Conservation (phyloP, 768 basidiomycete species). For the Ephemerocybe angulata region DNA sequence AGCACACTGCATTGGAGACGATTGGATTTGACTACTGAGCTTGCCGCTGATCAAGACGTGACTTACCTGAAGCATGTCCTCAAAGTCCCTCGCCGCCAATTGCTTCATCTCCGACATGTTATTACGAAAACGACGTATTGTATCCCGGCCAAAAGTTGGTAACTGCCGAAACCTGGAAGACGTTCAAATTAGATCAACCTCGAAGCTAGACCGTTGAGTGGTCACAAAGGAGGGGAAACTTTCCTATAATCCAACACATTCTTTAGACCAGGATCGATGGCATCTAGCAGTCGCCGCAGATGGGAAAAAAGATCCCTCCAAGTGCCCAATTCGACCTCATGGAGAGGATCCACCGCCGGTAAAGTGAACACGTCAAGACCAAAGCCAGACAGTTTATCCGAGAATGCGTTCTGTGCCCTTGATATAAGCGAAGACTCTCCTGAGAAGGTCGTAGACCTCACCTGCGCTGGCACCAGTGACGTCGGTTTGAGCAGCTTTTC, state of each 20-base stretch:
- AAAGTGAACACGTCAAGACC: slow-evolving; percentile 26
- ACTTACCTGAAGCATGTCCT: slow-evolving; percentile 38
- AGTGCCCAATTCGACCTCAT: slow-evolving; percentile 38
- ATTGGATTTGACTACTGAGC: background rate
- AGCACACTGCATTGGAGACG: slow-evolving; percentile 23
- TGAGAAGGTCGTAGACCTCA: background rate
- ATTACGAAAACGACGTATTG: slow-evolving; percentile 25
- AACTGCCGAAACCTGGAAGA: slow-evolving; percentile 19
- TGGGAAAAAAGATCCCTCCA: slow-evolving; percentile 37
- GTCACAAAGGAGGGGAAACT: too few species aligned
- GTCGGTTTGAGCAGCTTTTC: background rate
- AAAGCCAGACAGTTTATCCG: slow-evolving; percentile 7
- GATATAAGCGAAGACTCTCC: background rate
- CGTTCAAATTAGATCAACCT: slow-evolving; percentile 23
- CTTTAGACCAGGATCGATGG: slow-evolving; percentile 15
- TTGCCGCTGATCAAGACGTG: background rate
- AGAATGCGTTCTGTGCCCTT: slow-evolving; percentile 30
- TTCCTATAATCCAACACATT: slow-evolving; percentile 23
- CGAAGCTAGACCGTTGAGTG: slow-evolving; percentile 22
- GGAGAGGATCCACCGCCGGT: slow-evolving; percentile 33
- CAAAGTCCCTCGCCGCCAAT: slow-evolving; percentile 31
- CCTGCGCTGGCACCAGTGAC: slow-evolving; percentile 1
- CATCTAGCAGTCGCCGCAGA: slow-evolving; percentile 27
- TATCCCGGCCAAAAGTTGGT: slow-evolving; percentile 21
- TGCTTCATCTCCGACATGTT: slow-evolving; percentile 31